Evolutionary conservation across 2,329 filamentous ascomycete genomes (phyloP).

Genomic region (Neobulgaria alba): DNA sequence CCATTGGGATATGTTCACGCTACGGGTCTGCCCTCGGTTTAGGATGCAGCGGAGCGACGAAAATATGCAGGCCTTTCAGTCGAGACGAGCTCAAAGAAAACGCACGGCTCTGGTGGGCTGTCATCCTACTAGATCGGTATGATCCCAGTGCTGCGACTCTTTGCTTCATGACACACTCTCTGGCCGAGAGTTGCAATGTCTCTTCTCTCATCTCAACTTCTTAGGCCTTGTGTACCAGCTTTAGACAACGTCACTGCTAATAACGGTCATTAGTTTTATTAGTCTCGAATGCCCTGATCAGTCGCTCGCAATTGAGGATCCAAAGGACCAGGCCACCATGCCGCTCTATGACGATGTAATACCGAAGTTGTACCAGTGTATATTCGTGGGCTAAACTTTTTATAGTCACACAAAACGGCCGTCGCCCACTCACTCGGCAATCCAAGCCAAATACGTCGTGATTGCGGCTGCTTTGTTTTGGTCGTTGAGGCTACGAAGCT

Average conservation of each 20-base stretch:
- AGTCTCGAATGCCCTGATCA: no score
- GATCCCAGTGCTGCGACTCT: no score
- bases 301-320: constrained; percentile 6
- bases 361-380: constrained; percentile 13
- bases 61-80: constrained; percentile 23
- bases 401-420: not conserved
- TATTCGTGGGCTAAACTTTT: not conserved
- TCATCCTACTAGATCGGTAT: constrained; percentile 36
- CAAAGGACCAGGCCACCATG: constrained; percentile 6
- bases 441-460: constrained; percentile 29
- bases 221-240: no score
- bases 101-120: constrained; percentile 38
- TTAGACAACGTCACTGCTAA: no score
- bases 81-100: constrained; percentile 38
- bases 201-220: no score
- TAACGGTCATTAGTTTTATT: no score
- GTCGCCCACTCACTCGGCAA: constrained; percentile 1
- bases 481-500: constrained; percentile 32
- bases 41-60: constrained; percentile 15
- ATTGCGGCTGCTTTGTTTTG: constrained; percentile 43
- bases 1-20: constrained; percentile 32
- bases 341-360: constrained; percentile 31
- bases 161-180: no score
- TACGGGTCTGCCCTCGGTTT: constrained; percentile 35
- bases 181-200: no score